Conservation (phyloP, 768 basidiomycete genomes). For the Boletus insuetus region DNA sequence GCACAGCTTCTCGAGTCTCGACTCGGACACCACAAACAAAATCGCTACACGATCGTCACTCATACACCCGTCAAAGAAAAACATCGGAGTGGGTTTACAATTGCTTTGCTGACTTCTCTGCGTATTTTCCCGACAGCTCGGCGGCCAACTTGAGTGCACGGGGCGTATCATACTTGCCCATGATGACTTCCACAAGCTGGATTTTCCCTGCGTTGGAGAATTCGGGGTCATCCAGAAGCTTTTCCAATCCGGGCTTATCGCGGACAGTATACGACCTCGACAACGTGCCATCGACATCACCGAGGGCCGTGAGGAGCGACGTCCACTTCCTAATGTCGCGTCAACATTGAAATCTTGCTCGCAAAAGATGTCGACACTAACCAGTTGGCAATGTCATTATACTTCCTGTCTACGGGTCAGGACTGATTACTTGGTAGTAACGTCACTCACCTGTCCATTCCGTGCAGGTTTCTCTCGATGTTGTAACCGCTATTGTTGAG, state of each 20-base stretch:
- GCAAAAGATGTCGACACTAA: conserved; percentile 17
- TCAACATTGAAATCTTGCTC: not conserved
- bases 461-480: conserved; percentile 80
- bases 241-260: conserved; percentile 64
- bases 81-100: conserved; percentile 3
- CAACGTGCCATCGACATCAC: conserved; percentile 45
- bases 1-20: not conserved
- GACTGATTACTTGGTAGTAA: not conserved
- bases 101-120: conserved; percentile 18
- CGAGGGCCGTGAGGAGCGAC: conserved; percentile 56
- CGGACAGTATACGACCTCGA: conserved; percentile 64
- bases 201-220: conserved; percentile 67
- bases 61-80: not conserved
- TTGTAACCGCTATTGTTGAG: conserved; percentile 83
- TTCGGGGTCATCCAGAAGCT: conserved; percentile 56
- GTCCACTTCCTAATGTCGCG: conserved; percentile 54
- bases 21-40: not conserved
- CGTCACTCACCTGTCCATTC: conserved; percentile 45
- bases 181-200: conserved; percentile 78
- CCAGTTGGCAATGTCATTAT: conserved; percentile 86
- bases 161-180: conserved; percentile 74
- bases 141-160: conserved; percentile 54
- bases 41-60: not conserved
- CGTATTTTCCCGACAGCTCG: conserved; percentile 24
- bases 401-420: conserved; percentile 46